Conservation (phyloP, 148 eudicot genomes). For the Rhododendron henanense region DNA sequence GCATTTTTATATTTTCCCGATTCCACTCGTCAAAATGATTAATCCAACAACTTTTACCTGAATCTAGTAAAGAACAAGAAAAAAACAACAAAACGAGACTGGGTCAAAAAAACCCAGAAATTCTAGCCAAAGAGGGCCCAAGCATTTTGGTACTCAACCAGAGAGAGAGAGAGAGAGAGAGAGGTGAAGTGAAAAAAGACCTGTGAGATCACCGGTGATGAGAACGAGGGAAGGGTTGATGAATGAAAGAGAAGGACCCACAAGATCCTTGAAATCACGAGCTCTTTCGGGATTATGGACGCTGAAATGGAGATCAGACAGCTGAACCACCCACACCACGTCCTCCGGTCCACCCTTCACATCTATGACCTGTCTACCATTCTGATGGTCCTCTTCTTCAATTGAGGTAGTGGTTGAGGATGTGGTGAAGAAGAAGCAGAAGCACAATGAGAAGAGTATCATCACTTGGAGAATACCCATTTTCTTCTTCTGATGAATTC, state of each 20-base stretch:
- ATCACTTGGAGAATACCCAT: neutral
- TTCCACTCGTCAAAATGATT: neutral
- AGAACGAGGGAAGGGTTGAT: constrained; percentile 86
- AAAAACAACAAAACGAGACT: neutral
- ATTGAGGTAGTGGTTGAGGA: neutral
- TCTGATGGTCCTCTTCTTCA: neutral
- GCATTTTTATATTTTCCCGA: neutral
- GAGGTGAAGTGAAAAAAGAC: constrained; percentile 19
- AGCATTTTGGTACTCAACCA: neutral
- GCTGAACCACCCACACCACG: constrained; percentile 83
- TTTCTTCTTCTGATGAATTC: neutral
- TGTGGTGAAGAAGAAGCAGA: neutral
- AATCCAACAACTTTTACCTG: neutral
- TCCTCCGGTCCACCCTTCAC: constrained; percentile 48
- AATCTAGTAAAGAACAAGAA: neutral
- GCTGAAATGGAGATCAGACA: constrained; percentile 92
- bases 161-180: neutral
- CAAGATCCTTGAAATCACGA: constrained; percentile 47
- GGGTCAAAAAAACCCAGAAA: too few relatives aligned
- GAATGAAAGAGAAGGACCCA: constrained; percentile 54
- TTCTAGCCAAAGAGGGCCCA: neutral
- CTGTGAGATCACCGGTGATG: constrained; percentile 96
- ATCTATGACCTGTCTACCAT: constrained; percentile 24
- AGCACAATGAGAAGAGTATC: neutral
- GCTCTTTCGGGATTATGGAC: constrained; percentile 85